These are phyloP conservation scores for Aspergillus versicolor DNA, from an alignment of 2,329 filamentous ascomycete species.

Conservation along the genomic window DNA sequence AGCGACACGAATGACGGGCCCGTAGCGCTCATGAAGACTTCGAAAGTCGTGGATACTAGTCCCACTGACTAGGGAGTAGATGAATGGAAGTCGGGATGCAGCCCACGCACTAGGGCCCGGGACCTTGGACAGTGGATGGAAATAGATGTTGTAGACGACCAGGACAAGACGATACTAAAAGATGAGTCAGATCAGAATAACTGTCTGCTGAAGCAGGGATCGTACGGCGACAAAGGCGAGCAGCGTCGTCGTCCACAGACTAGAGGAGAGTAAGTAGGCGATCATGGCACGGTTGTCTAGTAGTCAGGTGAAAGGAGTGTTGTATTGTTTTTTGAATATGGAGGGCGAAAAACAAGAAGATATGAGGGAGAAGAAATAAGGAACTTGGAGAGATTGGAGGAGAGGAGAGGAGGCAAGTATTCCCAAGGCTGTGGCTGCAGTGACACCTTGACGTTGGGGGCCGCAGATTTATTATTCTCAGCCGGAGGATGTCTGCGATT, in stretches of 20 bases:
- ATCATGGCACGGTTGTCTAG: background rate
- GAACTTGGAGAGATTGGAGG: no score
- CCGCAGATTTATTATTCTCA: no score
- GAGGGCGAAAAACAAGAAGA: no score
- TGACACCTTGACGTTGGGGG: no score
- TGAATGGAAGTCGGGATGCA: conserved; percentile 1
- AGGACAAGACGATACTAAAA: background rate
- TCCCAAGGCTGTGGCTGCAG: no score
- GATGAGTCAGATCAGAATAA: background rate
- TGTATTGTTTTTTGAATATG: no score
- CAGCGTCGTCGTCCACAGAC: background rate
- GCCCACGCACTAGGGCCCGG: background rate
- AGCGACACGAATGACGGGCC: background rate
- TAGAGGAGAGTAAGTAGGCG: background rate
- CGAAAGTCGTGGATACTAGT: conserved; percentile 1
- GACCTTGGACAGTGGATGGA: background rate
- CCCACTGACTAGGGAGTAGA: background rate
- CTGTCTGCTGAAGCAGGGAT: background rate
- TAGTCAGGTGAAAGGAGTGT: no score
- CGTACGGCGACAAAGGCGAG: background rate
- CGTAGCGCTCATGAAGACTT: background rate
- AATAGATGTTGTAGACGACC: background rate
- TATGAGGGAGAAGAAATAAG: no score
- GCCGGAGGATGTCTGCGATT: background rate
- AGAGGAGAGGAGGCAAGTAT: no score